Evolutionary conservation across 257 asterid species (phyloP).

Genomic region (Solanum tarijense): DNA sequence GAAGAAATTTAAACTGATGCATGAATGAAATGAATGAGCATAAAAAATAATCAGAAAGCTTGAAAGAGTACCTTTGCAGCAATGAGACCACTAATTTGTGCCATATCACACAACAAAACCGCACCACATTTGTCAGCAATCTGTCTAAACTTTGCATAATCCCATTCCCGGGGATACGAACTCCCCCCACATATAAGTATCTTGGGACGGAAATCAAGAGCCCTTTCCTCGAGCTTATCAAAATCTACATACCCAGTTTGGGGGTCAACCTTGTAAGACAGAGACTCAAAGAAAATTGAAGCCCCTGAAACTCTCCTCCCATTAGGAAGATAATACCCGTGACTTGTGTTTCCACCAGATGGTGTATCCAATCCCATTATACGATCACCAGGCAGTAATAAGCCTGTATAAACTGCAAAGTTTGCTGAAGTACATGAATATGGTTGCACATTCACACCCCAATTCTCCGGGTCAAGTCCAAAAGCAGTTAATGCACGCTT

Average conservation of each 20-base stretch:
- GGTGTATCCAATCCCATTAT: constrained; percentile 94
- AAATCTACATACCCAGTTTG: constrained; percentile 73
- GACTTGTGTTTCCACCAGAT: constrained; percentile 94
- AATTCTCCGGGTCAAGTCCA: constrained; percentile 51
- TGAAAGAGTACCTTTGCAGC: constrained; percentile 63
- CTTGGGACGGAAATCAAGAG: constrained; percentile 83
- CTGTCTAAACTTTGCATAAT: constrained; percentile 61
- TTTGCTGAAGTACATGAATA: constrained; percentile 85
- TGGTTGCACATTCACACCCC: constrained; percentile 96
- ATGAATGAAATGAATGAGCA: neutral
- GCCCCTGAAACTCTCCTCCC: constrained; percentile 96
- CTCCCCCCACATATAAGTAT: constrained; percentile 90
- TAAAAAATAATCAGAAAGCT: neutral
- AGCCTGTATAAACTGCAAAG: constrained; percentile 80
- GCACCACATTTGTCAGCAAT: constrained; percentile 91
- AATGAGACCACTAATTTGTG: constrained; percentile 83
- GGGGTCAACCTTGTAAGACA: constrained; percentile 70
- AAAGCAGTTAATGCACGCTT: constrained; percentile 76
- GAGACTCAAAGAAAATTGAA: constrained; percentile 73
- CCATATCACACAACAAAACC: constrained; percentile 80
- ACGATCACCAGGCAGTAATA: constrained; percentile 82
- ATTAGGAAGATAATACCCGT: constrained; percentile 88
- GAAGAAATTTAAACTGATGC: neutral
- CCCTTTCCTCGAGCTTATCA: constrained; percentile 83
- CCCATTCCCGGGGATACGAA: constrained; percentile 89